Conservation (phyloP, 352 stramenopile species). For the Blastocystis sp. region DNA sequence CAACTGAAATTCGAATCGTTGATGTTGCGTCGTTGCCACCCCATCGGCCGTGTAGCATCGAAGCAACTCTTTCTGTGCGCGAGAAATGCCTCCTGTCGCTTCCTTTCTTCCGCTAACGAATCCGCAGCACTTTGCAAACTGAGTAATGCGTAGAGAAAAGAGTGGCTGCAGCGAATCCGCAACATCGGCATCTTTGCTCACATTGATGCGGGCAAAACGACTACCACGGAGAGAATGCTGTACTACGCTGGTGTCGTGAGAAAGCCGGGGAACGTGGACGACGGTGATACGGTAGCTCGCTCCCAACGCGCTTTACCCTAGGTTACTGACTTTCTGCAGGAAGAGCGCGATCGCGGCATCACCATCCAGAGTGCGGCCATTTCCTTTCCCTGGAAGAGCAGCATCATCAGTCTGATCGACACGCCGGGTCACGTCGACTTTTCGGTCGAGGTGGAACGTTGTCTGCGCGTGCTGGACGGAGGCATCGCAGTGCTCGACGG, state of each 20-base stretch:
- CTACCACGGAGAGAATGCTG: slow-evolving; percentile 96
- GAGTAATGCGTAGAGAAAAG: slow-evolving; percentile 14
- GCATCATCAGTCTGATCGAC: slow-evolving; percentile 96
- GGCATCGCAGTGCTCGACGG: slow-evolving; percentile 94
- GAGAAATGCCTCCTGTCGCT: background rate
- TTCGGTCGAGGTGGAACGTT: slow-evolving; percentile 95
- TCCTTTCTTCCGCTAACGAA: background rate
- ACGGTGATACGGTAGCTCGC: slow-evolving; percentile 81
- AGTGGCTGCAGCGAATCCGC: slow-evolving; percentile 79
- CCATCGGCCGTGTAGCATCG: too few species aligned
- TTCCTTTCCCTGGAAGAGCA: slow-evolving; percentile 90
- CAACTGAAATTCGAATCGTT: too few species aligned
- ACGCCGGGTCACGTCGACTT: slow-evolving; percentile 97
- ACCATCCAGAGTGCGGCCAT: slow-evolving; percentile 95
- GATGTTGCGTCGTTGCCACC: too few species aligned
- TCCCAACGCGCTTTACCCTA: background rate
- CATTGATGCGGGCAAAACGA: slow-evolving; percentile 98
- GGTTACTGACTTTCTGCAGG: slow-evolving; percentile 83
- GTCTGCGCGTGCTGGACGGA: slow-evolving; percentile 93
- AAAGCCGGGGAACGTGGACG: slow-evolving; percentile 89
- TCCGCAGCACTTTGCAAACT: background rate
- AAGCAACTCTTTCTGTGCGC: background rate
- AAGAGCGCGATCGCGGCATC: slow-evolving; percentile 95
- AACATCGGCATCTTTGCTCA: slow-evolving; percentile 99
- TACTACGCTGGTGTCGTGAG: slow-evolving; percentile 93